Conservation (phyloP, 73 alveolate genomes). For the Diophrys sp. region DNA sequence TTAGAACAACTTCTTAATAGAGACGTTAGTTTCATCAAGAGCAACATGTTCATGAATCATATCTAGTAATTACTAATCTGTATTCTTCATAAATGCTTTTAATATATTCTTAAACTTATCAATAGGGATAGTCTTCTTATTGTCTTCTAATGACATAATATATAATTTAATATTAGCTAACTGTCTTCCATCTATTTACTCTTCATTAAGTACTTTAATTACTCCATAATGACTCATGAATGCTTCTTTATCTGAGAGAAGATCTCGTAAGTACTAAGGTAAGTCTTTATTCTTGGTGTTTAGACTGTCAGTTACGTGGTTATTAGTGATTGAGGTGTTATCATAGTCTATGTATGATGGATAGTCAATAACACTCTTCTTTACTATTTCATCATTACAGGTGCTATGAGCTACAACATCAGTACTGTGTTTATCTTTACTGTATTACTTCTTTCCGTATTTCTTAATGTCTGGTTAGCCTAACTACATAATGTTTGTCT, state of each 20-base stretch:
- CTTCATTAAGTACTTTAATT: neutral
- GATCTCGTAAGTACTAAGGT: neutral
- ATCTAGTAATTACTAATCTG: too few relatives aligned
- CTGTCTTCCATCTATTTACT: neutral
- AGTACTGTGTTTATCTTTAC: neutral
- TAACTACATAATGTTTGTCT: too few relatives aligned
- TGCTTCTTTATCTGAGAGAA: neutral
- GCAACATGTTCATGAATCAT: too few relatives aligned
- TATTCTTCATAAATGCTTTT: too few relatives aligned
- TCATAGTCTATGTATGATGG: neutral
- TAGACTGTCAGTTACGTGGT: neutral
- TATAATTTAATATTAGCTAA: too few relatives aligned
- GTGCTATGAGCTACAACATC: neutral
- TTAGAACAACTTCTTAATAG: neutral
- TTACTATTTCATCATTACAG: neutral
- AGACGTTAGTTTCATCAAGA: too few relatives aligned
- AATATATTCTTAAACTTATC: too few relatives aligned
- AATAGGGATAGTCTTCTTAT: too few relatives aligned
- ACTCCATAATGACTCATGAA: neutral
- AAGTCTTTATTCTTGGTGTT: neutral
- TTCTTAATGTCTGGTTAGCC: neutral
- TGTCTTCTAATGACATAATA: too few relatives aligned
- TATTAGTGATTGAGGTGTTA: neutral
- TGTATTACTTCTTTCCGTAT: neutral
- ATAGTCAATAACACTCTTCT: neutral